Evolutionary conservation across 371 early-diverging fungal species (phyloP).

Genomic region (Paraphysoderma sedebokerense): DNA sequence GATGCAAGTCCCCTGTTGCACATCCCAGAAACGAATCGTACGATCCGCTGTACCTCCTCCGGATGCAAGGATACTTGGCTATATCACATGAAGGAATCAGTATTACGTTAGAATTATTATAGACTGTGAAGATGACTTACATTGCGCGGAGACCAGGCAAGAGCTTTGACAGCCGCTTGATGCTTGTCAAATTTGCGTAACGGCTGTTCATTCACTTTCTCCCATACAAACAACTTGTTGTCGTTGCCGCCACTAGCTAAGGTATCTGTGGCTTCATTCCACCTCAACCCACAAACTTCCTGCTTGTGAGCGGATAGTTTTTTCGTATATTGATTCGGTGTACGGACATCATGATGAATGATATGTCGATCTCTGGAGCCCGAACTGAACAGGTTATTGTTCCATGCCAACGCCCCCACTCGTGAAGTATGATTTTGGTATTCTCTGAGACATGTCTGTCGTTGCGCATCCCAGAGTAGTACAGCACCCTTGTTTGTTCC

Average conservation of each 20-base stretch:
- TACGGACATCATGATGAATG: slow-evolving; percentile 83
- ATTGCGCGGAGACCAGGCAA: slow-evolving; percentile 93
- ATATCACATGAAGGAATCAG: not conserved
- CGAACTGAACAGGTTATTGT: slow-evolving; percentile 57
- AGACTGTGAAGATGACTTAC: not conserved
- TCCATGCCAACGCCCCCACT: slow-evolving; percentile 78
- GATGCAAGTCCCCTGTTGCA: slow-evolving; percentile 7
- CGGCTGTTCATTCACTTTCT: slow-evolving; percentile 55
- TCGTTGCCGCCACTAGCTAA: slow-evolving; percentile 98
- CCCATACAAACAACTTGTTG: slow-evolving; percentile 89
- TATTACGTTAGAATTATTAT: not conserved
- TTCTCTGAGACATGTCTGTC: slow-evolving; percentile 38
- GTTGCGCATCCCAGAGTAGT: slow-evolving; percentile 72
- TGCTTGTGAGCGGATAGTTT: slow-evolving; percentile 49
- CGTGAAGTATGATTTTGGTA: slow-evolving; percentile 60
- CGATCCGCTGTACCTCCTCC: slow-evolving; percentile 94
- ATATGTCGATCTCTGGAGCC: slow-evolving; percentile 84
- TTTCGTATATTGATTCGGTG: slow-evolving; percentile 48
- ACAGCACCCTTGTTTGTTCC: slow-evolving; percentile 69
- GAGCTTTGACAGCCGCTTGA: slow-evolving; percentile 72
- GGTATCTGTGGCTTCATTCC: slow-evolving; percentile 68
- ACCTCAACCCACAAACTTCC: slow-evolving; percentile 90
- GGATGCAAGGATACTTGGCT: slow-evolving; percentile 51
- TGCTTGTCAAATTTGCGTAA: slow-evolving; percentile 40
- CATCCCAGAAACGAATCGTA: slow-evolving; percentile 92